Evolutionary conservation across 73 alveolate genomes (phyloP), one percentile per base, ranked within the genome.

Genomic region (Paramecium caudatum): DNA sequence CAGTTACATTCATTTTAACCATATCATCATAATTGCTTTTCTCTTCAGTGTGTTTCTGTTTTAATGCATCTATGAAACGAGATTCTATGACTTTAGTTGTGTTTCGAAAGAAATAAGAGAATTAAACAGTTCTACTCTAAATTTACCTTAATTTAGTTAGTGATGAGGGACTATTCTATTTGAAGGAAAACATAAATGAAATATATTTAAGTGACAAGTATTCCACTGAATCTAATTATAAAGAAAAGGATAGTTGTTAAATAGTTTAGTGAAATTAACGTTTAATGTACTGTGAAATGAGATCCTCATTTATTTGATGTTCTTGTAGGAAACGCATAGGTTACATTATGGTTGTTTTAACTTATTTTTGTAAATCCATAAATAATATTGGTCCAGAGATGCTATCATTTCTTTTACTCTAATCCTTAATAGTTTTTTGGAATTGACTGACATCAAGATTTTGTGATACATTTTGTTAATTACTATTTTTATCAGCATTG

Each of bases 401-500:
- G 15, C 39, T 17, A 74, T 74, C 88, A 74, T 74, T 45, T 7
- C 32, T 43, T 19, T 47, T 23, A 45, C 88, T 74, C 4, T 27
- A 32, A 74, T 74, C 88, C 43, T 74, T 74, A 43, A 74, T 74
- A 8, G 88, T 74, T 16, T 74, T 74, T 8, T 41, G 21, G 15
- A 41, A 74, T 41, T 74, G 19, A 74, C 88, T 74, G 3, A 74
- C 47, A 65, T 65, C 83, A n/a, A 65, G 34, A 65, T 65, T 65
- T 65, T 65, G 17, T n/a, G 83, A 74, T 4, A 27, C 8, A 45
- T 74, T 74, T 43, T 39, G 43, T 16, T 32, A 27, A 27, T 39
- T 39, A 39, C 88, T 74, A 3, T 41, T 27, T 74, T 74, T 74
- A 41, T 74, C 88, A 4, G 33, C 39, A 41, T 74, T 41, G 19